Evolutionary conservation across 2,329 filamentous ascomycete species (phyloP).

Genomic region (Penicillium sp.): DNA sequence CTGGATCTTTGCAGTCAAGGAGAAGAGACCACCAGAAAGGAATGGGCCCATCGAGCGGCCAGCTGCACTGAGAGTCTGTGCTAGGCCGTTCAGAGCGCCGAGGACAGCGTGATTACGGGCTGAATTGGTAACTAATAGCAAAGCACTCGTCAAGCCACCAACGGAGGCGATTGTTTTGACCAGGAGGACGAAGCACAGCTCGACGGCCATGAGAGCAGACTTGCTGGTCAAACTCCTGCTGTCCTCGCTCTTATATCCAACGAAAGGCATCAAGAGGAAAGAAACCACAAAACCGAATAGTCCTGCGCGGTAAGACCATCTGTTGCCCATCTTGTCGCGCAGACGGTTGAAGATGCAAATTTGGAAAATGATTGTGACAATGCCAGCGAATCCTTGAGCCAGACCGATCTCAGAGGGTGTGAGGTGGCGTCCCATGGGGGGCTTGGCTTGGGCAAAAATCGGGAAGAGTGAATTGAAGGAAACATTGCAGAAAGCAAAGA

Average conservation of each 20-base stretch:
- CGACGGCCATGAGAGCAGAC: conserved; percentile 70
- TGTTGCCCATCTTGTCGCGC: conserved; percentile 77
- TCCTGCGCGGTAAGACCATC: conserved; percentile 75
- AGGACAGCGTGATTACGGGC: conserved; percentile 81
- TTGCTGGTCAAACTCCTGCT: conserved; percentile 61
- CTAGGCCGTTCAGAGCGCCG: conserved; percentile 87
- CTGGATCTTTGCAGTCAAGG: conserved; percentile 67
- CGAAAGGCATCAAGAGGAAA: conserved; percentile 85
- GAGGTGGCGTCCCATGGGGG: conserved; percentile 74
- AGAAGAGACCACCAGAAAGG: conserved; percentile 81
- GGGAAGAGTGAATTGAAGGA: conserved; percentile 95
- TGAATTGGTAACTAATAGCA: conserved; percentile 89
- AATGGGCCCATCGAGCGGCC: conserved; percentile 88
- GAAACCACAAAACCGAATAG: conserved; percentile 76
- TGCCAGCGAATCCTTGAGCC: conserved; percentile 77
- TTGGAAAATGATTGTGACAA: conserved; percentile 87
- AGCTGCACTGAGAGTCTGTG: conserved; percentile 87
- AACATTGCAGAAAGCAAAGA: conserved; percentile 92
- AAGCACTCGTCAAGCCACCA: conserved; percentile 82
- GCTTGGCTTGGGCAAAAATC: conserved; percentile 75
- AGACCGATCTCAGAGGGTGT: conserved; percentile 79
- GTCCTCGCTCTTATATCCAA: conserved; percentile 69
- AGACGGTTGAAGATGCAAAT: conserved; percentile 77
- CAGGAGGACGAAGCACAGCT: conserved; percentile 76
- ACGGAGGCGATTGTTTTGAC: conserved; percentile 90